Conservation (phyloP, 1,284 basidiomycete genomes). For the Apiotrichum akiyoshidainum region DNA sequence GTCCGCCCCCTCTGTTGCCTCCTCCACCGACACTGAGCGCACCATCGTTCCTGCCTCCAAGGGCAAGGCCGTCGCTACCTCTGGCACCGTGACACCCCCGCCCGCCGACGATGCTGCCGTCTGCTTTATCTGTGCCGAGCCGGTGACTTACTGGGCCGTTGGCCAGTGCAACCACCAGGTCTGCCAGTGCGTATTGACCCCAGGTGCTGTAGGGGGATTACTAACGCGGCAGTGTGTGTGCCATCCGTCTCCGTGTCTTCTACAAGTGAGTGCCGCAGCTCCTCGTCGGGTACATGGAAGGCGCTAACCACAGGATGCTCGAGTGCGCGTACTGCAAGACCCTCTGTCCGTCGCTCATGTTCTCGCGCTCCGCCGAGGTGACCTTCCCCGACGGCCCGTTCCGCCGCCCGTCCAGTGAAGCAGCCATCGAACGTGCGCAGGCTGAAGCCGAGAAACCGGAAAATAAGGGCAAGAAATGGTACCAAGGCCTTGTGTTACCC, state of each 20-base stretch:
- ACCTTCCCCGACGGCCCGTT: slow-evolving; percentile 61
- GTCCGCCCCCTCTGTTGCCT: slow-evolving; percentile 8
- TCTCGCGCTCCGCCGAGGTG: slow-evolving; percentile 68
- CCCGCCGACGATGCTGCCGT: slow-evolving; percentile 54
- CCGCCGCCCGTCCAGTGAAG: slow-evolving; percentile 54
- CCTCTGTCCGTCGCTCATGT: slow-evolving; percentile 73
- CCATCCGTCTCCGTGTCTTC: slow-evolving; percentile 81
- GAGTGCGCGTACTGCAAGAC: slow-evolving; percentile 98
- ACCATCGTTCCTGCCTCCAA: background rate
- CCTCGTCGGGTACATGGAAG: too few species aligned
- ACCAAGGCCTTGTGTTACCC: slow-evolving; percentile 38
- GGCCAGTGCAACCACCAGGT: slow-evolving; percentile 79
- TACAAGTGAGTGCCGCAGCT: slow-evolving; percentile 73
- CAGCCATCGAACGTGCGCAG: slow-evolving; percentile 36
- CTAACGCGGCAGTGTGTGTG: slow-evolving; percentile 76
- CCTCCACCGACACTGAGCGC: slow-evolving; percentile 3
- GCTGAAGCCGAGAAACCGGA: slow-evolving; percentile 39
- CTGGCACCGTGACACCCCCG: slow-evolving; percentile 5
- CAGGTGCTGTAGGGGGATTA: background rate
- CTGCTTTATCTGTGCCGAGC: slow-evolving; percentile 96
- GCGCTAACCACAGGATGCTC: slow-evolving; percentile 53
- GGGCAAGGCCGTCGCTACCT: slow-evolving; percentile 2
- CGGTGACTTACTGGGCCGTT: slow-evolving; percentile 82
- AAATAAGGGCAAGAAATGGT: slow-evolving; percentile 41
- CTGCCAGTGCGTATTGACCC: slow-evolving; percentile 43